Conservation (phyloP, 2,329 filamentous ascomycete species). For the Colletotrichum aenigma region DNA sequence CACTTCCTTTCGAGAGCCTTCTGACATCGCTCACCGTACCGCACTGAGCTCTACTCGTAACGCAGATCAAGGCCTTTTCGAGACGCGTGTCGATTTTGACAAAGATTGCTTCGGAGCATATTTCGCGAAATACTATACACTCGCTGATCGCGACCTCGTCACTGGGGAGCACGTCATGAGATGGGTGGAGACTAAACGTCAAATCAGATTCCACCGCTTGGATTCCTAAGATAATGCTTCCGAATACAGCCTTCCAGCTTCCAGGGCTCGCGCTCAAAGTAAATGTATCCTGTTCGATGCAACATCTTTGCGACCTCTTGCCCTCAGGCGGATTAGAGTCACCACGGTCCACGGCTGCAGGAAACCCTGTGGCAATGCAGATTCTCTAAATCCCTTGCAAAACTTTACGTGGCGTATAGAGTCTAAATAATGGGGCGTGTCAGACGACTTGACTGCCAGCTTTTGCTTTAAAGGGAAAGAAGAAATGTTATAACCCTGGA, state of each 20-base stretch:
- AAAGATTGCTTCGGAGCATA: background rate
- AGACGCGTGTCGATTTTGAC: rapidly evolving
- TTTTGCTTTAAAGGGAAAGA: background rate
- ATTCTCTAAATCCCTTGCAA: background rate
- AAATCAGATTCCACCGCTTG: background rate
- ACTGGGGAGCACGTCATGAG: background rate
- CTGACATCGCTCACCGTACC: rapidly evolving
- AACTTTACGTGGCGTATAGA: background rate
- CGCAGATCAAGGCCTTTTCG: background rate
- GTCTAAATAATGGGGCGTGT: background rate
- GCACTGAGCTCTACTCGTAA: background rate
- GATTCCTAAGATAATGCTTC: background rate
- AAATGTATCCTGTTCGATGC: background rate
- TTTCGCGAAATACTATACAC: background rate
- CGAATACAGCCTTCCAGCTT: background rate
- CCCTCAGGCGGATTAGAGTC: background rate
- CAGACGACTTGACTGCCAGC: background rate
- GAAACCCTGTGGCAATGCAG: background rate
- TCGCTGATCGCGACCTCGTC: background rate
- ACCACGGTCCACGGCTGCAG: background rate
- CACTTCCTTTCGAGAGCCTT: background rate
- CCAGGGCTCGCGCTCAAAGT: background rate
- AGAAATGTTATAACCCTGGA: background rate
- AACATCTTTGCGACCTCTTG: background rate
- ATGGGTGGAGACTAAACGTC: background rate